Evolutionary conservation across 225 moss, liverwort and hornwort species (phyloP).

Genomic region (Marchantia polymorpha): DNA sequence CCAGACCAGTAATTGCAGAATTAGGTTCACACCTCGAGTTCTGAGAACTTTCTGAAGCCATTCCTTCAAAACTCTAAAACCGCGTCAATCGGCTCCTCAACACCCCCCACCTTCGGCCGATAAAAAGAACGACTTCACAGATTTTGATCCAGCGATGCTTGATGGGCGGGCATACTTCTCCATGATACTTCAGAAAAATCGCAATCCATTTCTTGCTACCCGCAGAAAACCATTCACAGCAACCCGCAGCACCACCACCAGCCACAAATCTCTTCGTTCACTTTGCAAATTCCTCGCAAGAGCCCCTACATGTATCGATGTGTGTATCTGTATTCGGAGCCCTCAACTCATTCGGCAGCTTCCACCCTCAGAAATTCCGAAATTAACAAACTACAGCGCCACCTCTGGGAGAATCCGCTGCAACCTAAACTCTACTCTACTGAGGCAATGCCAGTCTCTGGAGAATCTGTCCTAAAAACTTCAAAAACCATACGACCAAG

Average conservation of each 20-base stretch:
- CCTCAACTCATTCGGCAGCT: background rate
- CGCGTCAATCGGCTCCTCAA: background rate
- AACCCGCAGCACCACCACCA: background rate
- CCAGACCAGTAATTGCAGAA: background rate
- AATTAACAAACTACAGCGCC: background rate
- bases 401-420: background rate
- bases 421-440: constrained; percentile 1
- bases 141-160: background rate
- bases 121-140: background rate
- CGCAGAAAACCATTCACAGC: background rate
- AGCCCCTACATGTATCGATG: background rate
- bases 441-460: background rate
- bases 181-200: background rate
- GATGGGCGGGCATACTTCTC: background rate
- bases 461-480: background rate
- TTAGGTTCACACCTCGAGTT: constrained; percentile 1
- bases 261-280: background rate
- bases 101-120: background rate
- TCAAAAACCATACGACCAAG: background rate
- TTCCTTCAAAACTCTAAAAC: background rate
- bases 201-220: background rate
- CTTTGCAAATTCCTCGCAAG: background rate
- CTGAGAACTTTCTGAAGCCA: constrained; percentile 6
- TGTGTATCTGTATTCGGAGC: background rate
- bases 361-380: background rate